Percentiles rank a stretch among this genome's conserved stretches.
Conservation (phyloP, 305 asterid species). For the Fraxinus albicans region DNA sequence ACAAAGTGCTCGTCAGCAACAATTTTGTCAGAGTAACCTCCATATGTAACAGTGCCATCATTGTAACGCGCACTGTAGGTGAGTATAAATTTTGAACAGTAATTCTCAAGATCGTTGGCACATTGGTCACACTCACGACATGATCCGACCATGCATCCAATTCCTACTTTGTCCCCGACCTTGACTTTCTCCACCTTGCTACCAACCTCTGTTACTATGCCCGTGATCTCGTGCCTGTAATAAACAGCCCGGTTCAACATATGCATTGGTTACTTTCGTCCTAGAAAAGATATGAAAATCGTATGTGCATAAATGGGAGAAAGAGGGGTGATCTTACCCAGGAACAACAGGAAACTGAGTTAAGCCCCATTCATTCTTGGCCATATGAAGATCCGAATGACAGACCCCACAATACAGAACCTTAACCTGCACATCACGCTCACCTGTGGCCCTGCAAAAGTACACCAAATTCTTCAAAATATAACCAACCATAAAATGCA, state of each 20-base stretch:
- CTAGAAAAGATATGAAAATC: too few species aligned
- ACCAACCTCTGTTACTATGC: slow-evolving; percentile 62
- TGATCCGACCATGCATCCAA: slow-evolving; percentile 63
- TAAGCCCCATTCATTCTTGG: slow-evolving; percentile 47
- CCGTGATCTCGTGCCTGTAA: slow-evolving; percentile 60
- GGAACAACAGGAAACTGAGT: slow-evolving; percentile 50
- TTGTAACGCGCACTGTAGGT: slow-evolving; percentile 12
- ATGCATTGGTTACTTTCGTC: not conserved
- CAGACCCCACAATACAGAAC: slow-evolving; percentile 56
- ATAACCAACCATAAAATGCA: not conserved
- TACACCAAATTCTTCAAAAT: not conserved
- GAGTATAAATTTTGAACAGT: slow-evolving; percentile 43
- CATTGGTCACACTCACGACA: slow-evolving; percentile 55
- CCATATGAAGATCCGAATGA: slow-evolving; percentile 55
- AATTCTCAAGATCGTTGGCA: slow-evolving; percentile 41
- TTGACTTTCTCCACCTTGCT: slow-evolving; percentile 50
- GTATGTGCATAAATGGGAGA: not conserved
- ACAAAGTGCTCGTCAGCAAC: too few species aligned
- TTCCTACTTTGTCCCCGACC: slow-evolving; percentile 63
- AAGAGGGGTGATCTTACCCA: slow-evolving; percentile 28
- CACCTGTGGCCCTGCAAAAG: slow-evolving; percentile 44
- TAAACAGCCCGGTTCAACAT: not conserved
- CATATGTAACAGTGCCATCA: too few species aligned
- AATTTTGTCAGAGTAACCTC: too few species aligned
- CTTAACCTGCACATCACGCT: slow-evolving; percentile 50